Evolutionary conservation across 2,329 filamentous ascomycete species (phyloP), one percentile per base, ranked within the genome.

Genomic region (Aspergillus fumigatiaffinis): DNA sequence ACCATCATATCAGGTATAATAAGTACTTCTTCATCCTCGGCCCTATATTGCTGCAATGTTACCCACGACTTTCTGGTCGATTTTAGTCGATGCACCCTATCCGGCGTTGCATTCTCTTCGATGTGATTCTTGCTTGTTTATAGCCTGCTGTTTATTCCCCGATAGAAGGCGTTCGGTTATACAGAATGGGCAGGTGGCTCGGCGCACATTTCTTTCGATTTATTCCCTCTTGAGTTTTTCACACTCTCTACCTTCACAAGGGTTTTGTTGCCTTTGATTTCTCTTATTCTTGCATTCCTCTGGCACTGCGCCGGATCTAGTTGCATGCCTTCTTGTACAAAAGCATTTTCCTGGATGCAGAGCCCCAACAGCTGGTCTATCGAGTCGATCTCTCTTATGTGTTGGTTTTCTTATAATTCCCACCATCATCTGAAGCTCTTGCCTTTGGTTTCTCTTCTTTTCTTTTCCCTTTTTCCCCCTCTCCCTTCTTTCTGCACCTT

Each of bases 101-200:
- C 61, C 23, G 64, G 55, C 61, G 63, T 59, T 55, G 50, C 52
- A 64, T 65, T 71, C 71, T 60, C 59, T 63, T 64, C 65, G 60
- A 66, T 62, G 63, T 66, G 60, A 65, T 66, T 64, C 64, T 64
- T 60, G 58, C 60, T 65, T 64, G 53, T 61, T 57, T 61, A 59
- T 54, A 60, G 48, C 51, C 62, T 50, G 60, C 64, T 68, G 55
- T 66, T 66, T 72, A 73, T 74, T 72, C 71, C 69, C 67, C 67
- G 60, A 75, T 74, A 73, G 70, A 73, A 70, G 70, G 71, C 70
- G 73, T 73, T 69, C 65, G 67, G 69, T 71, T 23, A 67, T 72
- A 65, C 61, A 68, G 60, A 63, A 60, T 66, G 60, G 63, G 65
- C 55, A 59, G 70, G 70, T 68, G 67, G 67, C 60, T 64, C 53